phyloP scores from a whole-genome alignment of 768 basidiomycete species.

The Tylopilus cervinicoccineus region DNA sequence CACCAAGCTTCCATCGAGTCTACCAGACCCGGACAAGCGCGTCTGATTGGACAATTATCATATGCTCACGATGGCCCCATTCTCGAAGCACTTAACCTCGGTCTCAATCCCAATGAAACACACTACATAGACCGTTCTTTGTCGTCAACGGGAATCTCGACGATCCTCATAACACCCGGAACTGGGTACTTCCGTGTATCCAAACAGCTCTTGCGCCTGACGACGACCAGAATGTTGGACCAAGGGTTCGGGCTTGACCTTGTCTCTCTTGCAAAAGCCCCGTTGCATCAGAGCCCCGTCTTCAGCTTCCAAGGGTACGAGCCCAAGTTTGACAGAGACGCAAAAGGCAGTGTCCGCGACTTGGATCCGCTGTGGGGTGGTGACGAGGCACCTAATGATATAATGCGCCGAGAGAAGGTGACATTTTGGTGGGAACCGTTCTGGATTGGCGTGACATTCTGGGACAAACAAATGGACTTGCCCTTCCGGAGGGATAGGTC shows the following conservation, averaged over 20 bases:
- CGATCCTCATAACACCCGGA: constrained; percentile 87
- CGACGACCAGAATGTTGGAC: constrained; percentile 90
- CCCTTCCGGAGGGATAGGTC: constrained; percentile 79
- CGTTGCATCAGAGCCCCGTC: constrained; percentile 89
- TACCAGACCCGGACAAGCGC: constrained; percentile 45
- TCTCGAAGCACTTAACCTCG: constrained; percentile 93
- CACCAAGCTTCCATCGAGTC: constrained; percentile 61
- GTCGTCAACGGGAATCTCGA: constrained; percentile 79
- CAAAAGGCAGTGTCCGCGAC: constrained; percentile 43
- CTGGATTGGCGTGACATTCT: constrained; percentile 77
- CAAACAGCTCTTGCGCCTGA: constrained; percentile 84
- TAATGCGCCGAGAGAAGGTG: constrained; percentile 40
- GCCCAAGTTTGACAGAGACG: constrained; percentile 48
- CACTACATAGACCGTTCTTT: constrained; percentile 95
- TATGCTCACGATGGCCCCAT: constrained; percentile 92
- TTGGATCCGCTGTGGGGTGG: constrained; percentile 76
- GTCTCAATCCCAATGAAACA: constrained; percentile 87
- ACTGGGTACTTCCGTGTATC: constrained; percentile 92
- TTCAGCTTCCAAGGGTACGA: constrained; percentile 81
- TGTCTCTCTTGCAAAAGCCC: constrained; percentile 84
- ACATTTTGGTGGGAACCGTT: constrained; percentile 91
- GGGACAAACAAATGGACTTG: constrained; percentile 84
- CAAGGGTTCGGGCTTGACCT: constrained; percentile 91
- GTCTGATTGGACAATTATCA: constrained; percentile 74
- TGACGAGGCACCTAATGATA: constrained; percentile 42